Evolutionary conservation across 139 green algal genomes (phyloP).

Genomic region (Pseudopediastrum boryanum): DNA sequence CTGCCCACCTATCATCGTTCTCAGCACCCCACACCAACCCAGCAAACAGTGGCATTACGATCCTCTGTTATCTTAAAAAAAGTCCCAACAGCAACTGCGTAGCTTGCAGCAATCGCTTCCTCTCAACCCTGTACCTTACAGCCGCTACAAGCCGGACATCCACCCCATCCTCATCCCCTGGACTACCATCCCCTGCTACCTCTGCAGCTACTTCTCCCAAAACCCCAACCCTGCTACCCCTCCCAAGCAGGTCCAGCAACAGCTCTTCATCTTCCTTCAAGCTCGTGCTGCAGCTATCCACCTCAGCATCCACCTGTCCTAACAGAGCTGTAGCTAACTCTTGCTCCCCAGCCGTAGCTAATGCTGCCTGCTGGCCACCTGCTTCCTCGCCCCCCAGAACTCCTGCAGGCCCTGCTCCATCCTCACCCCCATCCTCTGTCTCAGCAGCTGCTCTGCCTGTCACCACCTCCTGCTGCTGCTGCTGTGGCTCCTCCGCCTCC

Average conservation of each 20-base stretch:
- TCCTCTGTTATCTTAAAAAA: no score
- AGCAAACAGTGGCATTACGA: no score
- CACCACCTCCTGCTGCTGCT: background rate
- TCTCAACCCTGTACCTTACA: background rate
- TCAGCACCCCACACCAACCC: no score
- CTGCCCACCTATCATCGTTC: no score
- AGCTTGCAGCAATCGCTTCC: background rate
- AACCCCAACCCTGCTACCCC: background rate
- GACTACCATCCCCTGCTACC: no score
- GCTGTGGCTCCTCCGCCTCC: background rate
- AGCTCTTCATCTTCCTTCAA: no score
- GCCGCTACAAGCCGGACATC: background rate
- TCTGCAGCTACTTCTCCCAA: background rate
- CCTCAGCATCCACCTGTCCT: background rate
- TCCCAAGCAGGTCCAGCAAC: background rate
- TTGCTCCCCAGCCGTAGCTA: no score
- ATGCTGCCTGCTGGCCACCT: no score
- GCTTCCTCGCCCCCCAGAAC: no score
- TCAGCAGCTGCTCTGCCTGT: background rate
- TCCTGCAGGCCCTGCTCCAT: no score
- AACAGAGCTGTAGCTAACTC: background rate
- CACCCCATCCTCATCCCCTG: background rate
- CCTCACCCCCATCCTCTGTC: background rate
- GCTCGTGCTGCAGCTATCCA: no score
- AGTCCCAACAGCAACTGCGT: background rate